A percentile compares a stretch with the other conserved stretches of the same genome.
phyloP scores from a whole-genome alignment of 169 alveolate species.

The Neospora caninum region DNA sequence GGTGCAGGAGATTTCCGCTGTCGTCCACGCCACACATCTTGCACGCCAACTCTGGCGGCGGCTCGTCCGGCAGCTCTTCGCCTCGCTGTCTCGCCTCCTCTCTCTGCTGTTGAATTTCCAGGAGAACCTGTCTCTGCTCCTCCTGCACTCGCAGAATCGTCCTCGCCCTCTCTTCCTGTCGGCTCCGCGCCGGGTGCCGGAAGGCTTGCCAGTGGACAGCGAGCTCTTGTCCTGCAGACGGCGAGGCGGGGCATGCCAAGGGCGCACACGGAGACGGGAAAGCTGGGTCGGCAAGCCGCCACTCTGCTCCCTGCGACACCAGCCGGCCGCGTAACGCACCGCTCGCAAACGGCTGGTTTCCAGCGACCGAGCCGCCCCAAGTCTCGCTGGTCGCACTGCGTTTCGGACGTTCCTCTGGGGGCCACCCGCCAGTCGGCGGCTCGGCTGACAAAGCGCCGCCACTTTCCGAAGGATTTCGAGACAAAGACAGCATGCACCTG shows the following conservation, averaged over 20 bases:
- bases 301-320: no score
- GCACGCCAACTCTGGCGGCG: conserved; percentile 6
- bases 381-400: no score
- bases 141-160: not conserved
- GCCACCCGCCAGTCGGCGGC: no score
- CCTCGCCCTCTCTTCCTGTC: not conserved
- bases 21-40: conserved; percentile 24
- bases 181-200: not conserved
- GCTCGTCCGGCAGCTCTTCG: not conserved
- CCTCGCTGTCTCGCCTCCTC: not conserved
- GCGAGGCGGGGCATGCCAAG: not conserved
- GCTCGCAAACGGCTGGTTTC: no score
- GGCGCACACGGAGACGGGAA: not conserved
- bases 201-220: not conserved
- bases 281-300: no score
- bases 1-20: conserved; percentile 13
- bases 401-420: no score
- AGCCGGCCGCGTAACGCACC: no score
- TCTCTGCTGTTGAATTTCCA: not conserved
- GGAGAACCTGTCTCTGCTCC: conserved; percentile 24
- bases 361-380: no score
- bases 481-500: no score
- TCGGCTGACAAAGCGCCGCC: no score
- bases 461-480: no score
- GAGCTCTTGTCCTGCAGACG: not conserved